phyloP scores from a whole-genome alignment of 2,329 filamentous ascomycete species.

The Cadophora luteo-olivacea region DNA sequence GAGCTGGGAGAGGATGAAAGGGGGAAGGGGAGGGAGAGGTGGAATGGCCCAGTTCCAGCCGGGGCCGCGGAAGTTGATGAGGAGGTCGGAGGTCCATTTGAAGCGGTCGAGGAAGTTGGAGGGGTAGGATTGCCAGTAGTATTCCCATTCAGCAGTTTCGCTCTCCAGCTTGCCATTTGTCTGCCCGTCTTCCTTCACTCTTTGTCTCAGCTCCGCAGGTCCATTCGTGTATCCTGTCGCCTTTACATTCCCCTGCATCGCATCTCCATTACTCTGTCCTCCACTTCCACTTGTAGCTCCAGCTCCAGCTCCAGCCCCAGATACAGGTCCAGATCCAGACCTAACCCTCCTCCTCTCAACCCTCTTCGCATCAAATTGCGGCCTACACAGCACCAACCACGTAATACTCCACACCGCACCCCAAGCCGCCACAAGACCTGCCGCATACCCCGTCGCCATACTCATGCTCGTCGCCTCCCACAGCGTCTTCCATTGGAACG shows the following conservation, averaged over 20 bases:
- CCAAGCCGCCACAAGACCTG: constrained; percentile 59
- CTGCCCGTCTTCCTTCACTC: constrained; percentile 5
- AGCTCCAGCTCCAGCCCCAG: no score
- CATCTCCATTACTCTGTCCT: constrained; percentile 21
- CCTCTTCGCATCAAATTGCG: constrained; percentile 63
- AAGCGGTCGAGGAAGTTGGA: constrained; percentile 57
- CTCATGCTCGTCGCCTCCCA: constrained; percentile 56
- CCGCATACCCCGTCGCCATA: constrained; percentile 56
- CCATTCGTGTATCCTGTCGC: constrained; percentile 7
- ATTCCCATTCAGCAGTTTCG: constrained; percentile 50
- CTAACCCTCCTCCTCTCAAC: constrained; percentile 40
- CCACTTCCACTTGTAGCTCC: no score
- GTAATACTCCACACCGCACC: constrained; percentile 56
- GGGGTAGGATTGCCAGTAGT: constrained; percentile 67
- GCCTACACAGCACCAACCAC: constrained; percentile 59
- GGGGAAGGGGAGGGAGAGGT: constrained; percentile 54
- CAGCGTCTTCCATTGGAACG: constrained; percentile 53
- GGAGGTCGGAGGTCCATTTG: constrained; percentile 62
- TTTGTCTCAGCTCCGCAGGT: constrained; percentile 9
- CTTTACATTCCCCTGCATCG: constrained; percentile 28
- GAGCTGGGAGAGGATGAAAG: constrained; percentile 49
- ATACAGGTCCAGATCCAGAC: neutral
- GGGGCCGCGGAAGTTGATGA: constrained; percentile 59
- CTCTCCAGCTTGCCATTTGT: constrained; percentile 16
- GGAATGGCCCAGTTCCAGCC: constrained; percentile 65